A percentile compares a stretch with the other conserved stretches of the same genome.
These are phyloP conservation scores for Kwoniella europaea DNA, from an alignment of 768 basidiomycete genomes.

Conservation along the genomic window DNA sequence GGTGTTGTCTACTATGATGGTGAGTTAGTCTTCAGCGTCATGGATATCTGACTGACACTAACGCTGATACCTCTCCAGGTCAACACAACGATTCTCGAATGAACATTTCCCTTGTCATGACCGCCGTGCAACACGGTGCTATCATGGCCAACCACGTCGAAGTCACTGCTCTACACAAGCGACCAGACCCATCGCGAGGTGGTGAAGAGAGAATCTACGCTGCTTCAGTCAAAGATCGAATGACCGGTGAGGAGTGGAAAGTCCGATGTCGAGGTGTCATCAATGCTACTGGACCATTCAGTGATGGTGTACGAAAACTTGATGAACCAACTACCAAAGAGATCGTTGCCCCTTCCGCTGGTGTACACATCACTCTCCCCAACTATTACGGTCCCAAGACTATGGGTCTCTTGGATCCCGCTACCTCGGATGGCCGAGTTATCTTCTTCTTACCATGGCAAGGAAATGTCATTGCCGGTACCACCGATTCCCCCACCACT, in stretches of 20 bases:
- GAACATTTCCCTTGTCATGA: conserved; percentile 95
- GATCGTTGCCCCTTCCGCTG: conserved; percentile 90
- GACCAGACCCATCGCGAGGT: conserved; percentile 44
- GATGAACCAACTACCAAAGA: conserved; percentile 67
- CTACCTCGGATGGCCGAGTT: conserved; percentile 93
- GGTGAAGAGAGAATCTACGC: conserved; percentile 71
- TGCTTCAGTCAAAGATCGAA: conserved; percentile 75
- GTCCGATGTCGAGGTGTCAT: conserved; percentile 87
- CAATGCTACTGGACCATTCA: conserved; percentile 96
- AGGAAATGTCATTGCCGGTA: conserved; percentile 95
- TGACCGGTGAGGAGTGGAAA: conserved; percentile 81
- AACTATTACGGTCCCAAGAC: conserved; percentile 90
- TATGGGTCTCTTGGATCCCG: conserved; percentile 94
- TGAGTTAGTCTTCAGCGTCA: conserved; percentile 54
- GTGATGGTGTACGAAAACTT: conserved; percentile 80
- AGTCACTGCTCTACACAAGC: conserved; percentile 77
- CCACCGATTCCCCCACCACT: conserved; percentile 81
- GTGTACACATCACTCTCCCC: conserved; percentile 94
- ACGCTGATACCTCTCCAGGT: conserved; percentile 62
- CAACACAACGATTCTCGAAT: conserved; percentile 99
- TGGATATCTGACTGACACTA: background rate
- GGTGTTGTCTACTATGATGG: conserved; percentile 98
- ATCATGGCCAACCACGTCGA: conserved; percentile 86
- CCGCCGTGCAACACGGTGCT: conserved; percentile 89
- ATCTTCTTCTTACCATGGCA: conserved; percentile 99